phyloP scores from a whole-genome alignment of 2,329 filamentous ascomycete species.

The Fusarium brevicatenulatum region DNA sequence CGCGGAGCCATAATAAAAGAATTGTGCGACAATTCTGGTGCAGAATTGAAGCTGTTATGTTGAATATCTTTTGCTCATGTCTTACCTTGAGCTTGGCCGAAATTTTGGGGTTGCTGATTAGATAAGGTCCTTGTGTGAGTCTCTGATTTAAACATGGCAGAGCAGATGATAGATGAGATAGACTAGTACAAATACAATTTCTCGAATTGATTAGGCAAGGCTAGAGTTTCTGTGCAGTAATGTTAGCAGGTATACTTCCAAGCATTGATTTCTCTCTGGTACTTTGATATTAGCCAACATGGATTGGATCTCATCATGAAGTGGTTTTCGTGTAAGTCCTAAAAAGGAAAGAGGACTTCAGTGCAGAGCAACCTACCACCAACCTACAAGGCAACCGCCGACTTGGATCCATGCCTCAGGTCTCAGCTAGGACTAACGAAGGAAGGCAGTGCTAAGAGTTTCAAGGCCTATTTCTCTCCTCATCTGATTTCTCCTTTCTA shows the following conservation, averaged over 20 bases:
- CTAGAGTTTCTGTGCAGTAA: neutral
- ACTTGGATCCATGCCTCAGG: conserved; percentile 37
- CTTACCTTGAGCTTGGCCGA: conserved; percentile 7
- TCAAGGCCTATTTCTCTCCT: neutral
- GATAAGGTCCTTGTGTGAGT: conserved; percentile 23
- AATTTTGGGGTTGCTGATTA: conserved; percentile 35
- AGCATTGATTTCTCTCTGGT: neutral
- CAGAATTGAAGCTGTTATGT: conserved; percentile 4
- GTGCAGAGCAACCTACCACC: conserved; percentile 13
- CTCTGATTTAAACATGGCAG: neutral
- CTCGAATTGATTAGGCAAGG: neutral
- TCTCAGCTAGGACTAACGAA: conserved; percentile 35
- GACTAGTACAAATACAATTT: neutral
- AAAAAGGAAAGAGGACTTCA: conserved; percentile 42
- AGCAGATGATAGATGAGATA: neutral
- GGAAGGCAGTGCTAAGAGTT: conserved; percentile 12
- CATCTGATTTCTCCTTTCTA: neutral
- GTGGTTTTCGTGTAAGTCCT: conserved; percentile 26
- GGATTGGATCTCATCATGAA: neutral
- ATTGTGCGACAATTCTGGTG: conserved; percentile 7
- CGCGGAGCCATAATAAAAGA: conserved; percentile 43
- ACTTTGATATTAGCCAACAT: neutral
- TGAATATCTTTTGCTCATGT: conserved; percentile 9
- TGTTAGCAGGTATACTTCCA: neutral
- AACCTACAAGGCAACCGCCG: neutral